A percentile compares a stretch with the other conserved stretches of the same genome.
Evolutionary conservation across 2,329 filamentous ascomycete genomes (phyloP).

Genomic region (Leptodontidium sp.): DNA sequence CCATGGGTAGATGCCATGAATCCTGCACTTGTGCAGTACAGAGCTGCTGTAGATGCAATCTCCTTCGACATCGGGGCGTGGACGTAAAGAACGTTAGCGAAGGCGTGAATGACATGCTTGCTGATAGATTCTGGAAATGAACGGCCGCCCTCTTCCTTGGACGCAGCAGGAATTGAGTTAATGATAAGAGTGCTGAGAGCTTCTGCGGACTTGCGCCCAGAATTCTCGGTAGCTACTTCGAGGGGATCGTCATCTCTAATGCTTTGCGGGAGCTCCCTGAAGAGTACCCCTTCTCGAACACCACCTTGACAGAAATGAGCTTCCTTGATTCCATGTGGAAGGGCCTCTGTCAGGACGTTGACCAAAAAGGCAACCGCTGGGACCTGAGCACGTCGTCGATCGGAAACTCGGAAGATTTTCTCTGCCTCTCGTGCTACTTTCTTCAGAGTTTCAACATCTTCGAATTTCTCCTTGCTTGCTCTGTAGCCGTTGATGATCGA

Average conservation of each 20-base stretch:
- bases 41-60: constrained; percentile 62
- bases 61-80: constrained; percentile 61
- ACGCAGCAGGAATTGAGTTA: constrained; percentile 53
- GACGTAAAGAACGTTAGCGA: constrained; percentile 66
- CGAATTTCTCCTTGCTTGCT: constrained; percentile 34
- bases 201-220: constrained; percentile 57
- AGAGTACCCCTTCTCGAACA: constrained; percentile 72
- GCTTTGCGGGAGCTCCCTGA: constrained; percentile 56
- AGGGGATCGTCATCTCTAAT: constrained; percentile 64
- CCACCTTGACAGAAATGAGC: constrained; percentile 77
- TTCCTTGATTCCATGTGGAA: constrained; percentile 65
- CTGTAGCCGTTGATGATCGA: constrained; percentile 73
- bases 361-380: constrained; percentile 74
- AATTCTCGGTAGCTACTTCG: constrained; percentile 63
- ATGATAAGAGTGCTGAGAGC: constrained; percentile 58
- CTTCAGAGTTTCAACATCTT: constrained; percentile 43
- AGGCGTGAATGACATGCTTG: constrained; percentile 58
- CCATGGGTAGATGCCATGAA: constrained; percentile 68
- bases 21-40: constrained; percentile 71
- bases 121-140: constrained; percentile 53
- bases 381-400: constrained; percentile 69
- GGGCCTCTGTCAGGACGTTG: constrained; percentile 65
- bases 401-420: constrained; percentile 67
- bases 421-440: constrained; percentile 49
- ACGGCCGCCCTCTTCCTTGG: constrained; percentile 29